Conservation (phyloP, 495 filamentous ascomycete species). For the Tetracladium marchalianum region DNA sequence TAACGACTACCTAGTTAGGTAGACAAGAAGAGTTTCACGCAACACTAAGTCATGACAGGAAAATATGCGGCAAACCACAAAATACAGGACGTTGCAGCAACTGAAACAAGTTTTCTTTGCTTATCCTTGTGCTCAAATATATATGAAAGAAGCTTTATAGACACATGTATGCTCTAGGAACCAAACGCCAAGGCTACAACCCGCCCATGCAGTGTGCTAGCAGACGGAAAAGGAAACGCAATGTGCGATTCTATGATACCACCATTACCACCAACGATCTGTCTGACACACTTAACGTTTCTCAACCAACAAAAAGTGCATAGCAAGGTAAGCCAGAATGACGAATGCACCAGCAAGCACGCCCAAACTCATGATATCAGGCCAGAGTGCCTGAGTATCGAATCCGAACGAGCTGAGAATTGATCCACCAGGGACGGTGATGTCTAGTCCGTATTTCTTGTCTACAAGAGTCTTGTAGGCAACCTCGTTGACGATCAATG, state of each 20-base stretch:
- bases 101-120: too few relatives aligned
- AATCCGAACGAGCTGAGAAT: conserved; percentile 95
- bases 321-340: conserved; percentile 78
- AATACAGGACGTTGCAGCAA: too few relatives aligned
- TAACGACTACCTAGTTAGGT: too few relatives aligned
- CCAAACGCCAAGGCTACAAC: too few relatives aligned
- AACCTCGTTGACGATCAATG: conserved; percentile 95
- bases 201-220: too few relatives aligned
- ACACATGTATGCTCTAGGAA: not conserved
- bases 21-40: too few relatives aligned
- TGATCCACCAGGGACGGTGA: conserved; percentile 88
- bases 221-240: too few relatives aligned
- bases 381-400: conserved; percentile 72
- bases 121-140: too few relatives aligned
- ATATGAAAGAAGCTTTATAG: too few relatives aligned
- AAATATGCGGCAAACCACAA: too few relatives aligned
- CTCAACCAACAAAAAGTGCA: conserved; percentile 92
- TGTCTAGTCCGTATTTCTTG: conserved; percentile 89
- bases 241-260: too few relatives aligned
- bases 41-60: too few relatives aligned
- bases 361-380: conserved; percentile 70
- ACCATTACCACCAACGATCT: not conserved
- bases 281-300: conserved; percentile 41
- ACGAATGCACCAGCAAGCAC: conserved; percentile 78
- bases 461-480: conserved; percentile 82